Evolutionary conservation across 768 basidiomycete genomes (phyloP).

Genomic region (Boletus tylopilopsis): DNA sequence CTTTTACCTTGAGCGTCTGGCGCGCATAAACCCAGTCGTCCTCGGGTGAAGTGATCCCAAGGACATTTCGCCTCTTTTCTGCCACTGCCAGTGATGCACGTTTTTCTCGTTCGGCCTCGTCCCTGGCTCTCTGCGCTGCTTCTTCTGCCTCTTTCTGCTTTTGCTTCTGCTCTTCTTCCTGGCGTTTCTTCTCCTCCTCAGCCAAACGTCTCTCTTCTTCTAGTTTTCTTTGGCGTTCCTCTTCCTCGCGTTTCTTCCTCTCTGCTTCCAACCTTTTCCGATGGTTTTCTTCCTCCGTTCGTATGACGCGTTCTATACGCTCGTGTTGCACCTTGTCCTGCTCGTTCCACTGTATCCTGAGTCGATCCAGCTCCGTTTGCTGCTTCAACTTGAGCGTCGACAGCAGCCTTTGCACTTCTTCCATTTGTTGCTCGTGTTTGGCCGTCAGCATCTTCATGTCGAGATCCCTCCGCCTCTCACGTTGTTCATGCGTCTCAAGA

Average conservation of each 20-base stretch:
- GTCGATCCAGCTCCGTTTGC: constrained; percentile 42
- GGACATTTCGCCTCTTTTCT: constrained; percentile 35
- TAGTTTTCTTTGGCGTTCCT: constrained; percentile 44
- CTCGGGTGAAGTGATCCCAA: constrained; percentile 52
- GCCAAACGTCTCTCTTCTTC: constrained; percentile 44
- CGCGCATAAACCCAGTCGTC: constrained; percentile 67
- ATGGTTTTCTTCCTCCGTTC: constrained; percentile 58
- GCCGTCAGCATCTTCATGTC: constrained; percentile 33
- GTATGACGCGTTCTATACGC: constrained; percentile 60
- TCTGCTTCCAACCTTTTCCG: constrained; percentile 54
- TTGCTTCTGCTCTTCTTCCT: constrained; percentile 40
- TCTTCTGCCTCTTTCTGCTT: constrained; percentile 32
- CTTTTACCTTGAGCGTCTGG: constrained; percentile 46
- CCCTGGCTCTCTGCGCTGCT: constrained; percentile 28
- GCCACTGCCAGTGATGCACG: constrained; percentile 37
- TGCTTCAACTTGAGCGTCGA: constrained; percentile 40
- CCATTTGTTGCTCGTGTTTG: constrained; percentile 47
- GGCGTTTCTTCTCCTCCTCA: constrained; percentile 40
- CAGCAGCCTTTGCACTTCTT: constrained; percentile 48
- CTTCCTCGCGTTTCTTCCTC: constrained; percentile 45
- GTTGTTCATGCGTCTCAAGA: constrained; percentile 17
- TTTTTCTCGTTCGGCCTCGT: constrained; percentile 34
- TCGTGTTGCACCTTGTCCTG: constrained; percentile 46
- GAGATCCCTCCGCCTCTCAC: constrained; percentile 5
- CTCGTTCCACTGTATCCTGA: constrained; percentile 44